Percentiles rank a stretch among this genome's conserved stretches.
Evolutionary conservation across 2,329 filamentous ascomycete species (phyloP).

Genomic region (Colletotrichum cuscutae): DNA sequence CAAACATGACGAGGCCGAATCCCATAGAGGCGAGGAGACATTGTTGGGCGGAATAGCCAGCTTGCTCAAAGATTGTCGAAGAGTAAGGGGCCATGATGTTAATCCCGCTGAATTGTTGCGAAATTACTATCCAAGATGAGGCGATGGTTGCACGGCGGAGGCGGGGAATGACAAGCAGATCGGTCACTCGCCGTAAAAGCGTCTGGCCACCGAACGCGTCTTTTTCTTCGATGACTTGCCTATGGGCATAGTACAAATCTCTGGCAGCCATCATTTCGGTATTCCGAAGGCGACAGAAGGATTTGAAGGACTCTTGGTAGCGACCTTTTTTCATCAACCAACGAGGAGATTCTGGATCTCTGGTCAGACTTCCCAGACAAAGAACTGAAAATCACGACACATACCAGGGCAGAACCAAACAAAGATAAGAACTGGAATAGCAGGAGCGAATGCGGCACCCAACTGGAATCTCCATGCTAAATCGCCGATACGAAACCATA

Average conservation of each 20-base stretch:
- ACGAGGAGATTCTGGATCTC: conserved; percentile 62
- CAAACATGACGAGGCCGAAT: conserved; percentile 67
- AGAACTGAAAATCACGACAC: background rate
- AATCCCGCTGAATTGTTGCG: conserved; percentile 46
- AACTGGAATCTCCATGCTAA: conserved; percentile 70
- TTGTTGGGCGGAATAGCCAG: conserved; percentile 51
- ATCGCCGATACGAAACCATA: conserved; percentile 58
- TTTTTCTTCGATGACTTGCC: conserved; percentile 54
- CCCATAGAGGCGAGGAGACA: conserved; percentile 66
- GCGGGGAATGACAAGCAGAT: conserved; percentile 59
- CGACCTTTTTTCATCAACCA: conserved; percentile 74
- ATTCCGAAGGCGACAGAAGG: conserved; percentile 61
- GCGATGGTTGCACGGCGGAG: conserved; percentile 54
- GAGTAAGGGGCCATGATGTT: conserved; percentile 62
- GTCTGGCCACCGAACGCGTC: conserved; percentile 49
- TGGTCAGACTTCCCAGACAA: background rate
- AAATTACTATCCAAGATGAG: conserved; percentile 44
- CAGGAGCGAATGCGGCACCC: conserved; percentile 70
- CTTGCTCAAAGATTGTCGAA: conserved; percentile 59
- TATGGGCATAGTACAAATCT: conserved; percentile 61
- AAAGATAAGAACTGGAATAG: conserved; percentile 61
- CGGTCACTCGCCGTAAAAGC: conserved; percentile 53
- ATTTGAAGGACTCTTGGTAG: conserved; percentile 68
- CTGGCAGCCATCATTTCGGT: conserved; percentile 66
- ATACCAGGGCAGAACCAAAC: conserved; percentile 68